A percentile compares a stretch with the other conserved stretches of the same genome.
phyloP scores from a whole-genome alignment of 2,329 filamentous ascomycete species.

The Neofusicoccum parvum region DNA sequence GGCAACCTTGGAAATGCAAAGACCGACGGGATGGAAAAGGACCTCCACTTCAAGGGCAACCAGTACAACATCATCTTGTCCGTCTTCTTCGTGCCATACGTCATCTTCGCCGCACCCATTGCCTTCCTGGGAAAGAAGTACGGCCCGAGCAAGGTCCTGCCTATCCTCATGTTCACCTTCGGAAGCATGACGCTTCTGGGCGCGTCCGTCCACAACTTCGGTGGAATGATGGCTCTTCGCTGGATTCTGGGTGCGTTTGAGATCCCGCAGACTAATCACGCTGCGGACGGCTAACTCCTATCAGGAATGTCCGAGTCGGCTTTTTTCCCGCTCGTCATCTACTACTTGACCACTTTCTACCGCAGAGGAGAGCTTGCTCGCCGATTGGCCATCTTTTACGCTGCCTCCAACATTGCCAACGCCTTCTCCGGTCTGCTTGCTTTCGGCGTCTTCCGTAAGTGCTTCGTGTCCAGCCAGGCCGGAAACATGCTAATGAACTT shows the following conservation, averaged over 20 bases:
- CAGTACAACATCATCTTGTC: conserved; percentile 71
- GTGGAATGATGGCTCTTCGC: conserved; percentile 66
- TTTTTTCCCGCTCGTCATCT: conserved; percentile 71
- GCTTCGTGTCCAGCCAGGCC: no score
- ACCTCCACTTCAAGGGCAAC: conserved; percentile 61
- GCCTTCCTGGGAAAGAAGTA: conserved; percentile 69
- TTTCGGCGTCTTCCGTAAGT: conserved; percentile 60
- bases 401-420: conserved; percentile 72
- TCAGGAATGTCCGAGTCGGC: conserved; percentile 57
- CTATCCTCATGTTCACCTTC: conserved; percentile 69
- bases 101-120: conserved; percentile 67
- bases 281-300: background rate
- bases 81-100: conserved; percentile 77
- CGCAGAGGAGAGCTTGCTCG: conserved; percentile 70
- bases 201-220: conserved; percentile 60
- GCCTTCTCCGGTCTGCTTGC: conserved; percentile 64
- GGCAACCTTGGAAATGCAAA: conserved; percentile 47
- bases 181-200: conserved; percentile 65
- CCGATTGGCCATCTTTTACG: conserved; percentile 74
- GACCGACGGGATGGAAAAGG: conserved; percentile 49
- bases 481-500: conserved; percentile 39
- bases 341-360: conserved; percentile 66
- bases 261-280: background rate
- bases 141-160: conserved; percentile 65
- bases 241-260: conserved; percentile 64